These are phyloP conservation scores for Oryza glumipatula DNA, from an alignment of 176 grass and related monocot species.

Conservation along the genomic window DNA sequence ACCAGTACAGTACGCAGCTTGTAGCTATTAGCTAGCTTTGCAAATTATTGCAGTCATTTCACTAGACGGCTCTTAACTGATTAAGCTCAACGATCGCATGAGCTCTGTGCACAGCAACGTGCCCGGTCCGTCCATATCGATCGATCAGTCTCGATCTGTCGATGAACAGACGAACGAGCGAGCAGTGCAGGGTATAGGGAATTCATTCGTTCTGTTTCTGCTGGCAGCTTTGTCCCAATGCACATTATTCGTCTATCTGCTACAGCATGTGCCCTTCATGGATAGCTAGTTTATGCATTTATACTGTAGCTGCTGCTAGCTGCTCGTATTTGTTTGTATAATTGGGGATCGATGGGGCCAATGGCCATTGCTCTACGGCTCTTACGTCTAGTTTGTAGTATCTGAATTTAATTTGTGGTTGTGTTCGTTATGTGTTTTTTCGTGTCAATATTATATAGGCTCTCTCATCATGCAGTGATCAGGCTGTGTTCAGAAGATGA, in stretches of 20 bases:
- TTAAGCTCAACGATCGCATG: neutral
- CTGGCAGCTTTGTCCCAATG: neutral
- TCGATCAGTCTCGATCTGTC: neutral
- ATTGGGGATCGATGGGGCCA: neutral
- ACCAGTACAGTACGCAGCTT: neutral
- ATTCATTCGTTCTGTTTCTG: neutral
- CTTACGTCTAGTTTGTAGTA: neutral
- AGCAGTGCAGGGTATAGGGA: neutral
- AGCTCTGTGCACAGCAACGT: slow-evolving; percentile 1
- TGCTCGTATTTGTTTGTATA: neutral
- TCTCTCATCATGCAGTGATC: neutral
- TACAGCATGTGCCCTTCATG: neutral
- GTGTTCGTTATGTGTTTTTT: neutral
- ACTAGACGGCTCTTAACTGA: neutral
- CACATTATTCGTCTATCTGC: neutral
- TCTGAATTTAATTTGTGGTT: neutral
- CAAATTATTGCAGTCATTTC: neutral
- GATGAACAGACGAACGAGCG: neutral
- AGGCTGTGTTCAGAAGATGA: too few relatives aligned
- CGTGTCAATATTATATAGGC: neutral
- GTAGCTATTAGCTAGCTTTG: neutral
- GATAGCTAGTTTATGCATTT: neutral
- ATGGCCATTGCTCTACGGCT: neutral
- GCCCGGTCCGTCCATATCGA: neutral
- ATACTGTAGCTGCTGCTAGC: neutral